Evolutionary conservation across 768 basidiomycete genomes (phyloP), one percentile per base, ranked within the genome.

Genomic region (Podaxis sp.): DNA sequence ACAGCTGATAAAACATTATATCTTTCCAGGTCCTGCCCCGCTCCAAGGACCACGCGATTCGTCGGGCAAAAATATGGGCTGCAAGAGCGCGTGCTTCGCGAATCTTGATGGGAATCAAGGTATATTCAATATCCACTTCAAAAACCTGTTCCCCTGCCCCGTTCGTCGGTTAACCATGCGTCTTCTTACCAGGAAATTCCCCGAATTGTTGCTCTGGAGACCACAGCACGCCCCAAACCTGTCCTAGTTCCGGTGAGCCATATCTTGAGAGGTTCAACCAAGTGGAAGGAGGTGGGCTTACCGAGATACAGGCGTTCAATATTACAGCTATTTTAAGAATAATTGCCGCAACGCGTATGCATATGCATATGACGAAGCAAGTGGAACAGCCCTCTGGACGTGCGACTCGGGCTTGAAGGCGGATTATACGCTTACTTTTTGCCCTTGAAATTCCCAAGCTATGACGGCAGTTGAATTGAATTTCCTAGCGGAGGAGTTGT

Each of bases 131-230:
- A 11, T 27, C n/a, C n/a, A 15, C 27, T 29, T 46, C n/a, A 41
- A 43, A 43, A 33, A 33, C 33, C 33, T 33, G 41, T 43, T 19
- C 49, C 22, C 37, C 8, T 51, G 19, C 51, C 25, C 19, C 24
- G 24, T 37, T 19, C 17, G 15, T 17, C 13, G 24, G 33, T 27
- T 37, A 25, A 51, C 37, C 49, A 59, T 59, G 47, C 27, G 49
- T 17, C 15, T 25, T 19, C 29, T 40, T 25, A 13, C 12, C 49
- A 82, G 82, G 64, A 37, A 80, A 87, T 73, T 83, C 82, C 37
- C 69, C 79, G 6, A 84, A 85, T 67, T 86, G 86, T 70, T 88
- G 86, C 74, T 78, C 77, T 24, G 86, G 86, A 4, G 68, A 67
- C 50, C 74, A 79, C 69, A 69, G 72, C 68, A 82, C 80, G 3